phyloP scores from a whole-genome alignment of 2,329 filamentous ascomycete species.

The Clonostachys chloroleuca region DNA sequence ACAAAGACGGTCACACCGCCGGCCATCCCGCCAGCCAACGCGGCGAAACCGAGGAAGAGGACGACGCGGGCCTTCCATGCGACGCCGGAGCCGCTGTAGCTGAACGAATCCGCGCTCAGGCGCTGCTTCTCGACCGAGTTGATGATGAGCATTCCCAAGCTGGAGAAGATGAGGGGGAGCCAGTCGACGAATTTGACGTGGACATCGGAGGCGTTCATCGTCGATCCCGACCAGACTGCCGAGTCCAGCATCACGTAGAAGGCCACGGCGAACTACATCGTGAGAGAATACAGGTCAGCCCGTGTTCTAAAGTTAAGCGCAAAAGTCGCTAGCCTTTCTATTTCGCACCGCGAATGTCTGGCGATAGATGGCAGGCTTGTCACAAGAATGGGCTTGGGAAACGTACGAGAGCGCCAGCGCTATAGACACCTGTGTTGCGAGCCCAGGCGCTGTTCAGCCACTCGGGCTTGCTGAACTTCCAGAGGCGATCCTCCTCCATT shows the following conservation, averaged over 20 bases:
- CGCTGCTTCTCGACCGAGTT: slow-evolving; percentile 66
- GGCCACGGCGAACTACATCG: slow-evolving; percentile 57
- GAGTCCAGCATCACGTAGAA: slow-evolving; percentile 67
- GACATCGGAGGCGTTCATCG: slow-evolving; percentile 51
- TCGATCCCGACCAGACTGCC: slow-evolving; percentile 61
- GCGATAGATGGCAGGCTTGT: no score
- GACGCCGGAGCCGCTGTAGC: slow-evolving; percentile 57
- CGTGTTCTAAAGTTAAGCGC: neutral
- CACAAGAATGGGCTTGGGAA: neutral
- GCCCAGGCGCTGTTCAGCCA: slow-evolving; percentile 63
- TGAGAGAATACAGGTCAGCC: neutral
- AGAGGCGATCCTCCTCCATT: slow-evolving; percentile 63
- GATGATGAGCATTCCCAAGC: slow-evolving; percentile 67
- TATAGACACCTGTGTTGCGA: slow-evolving; percentile 60
- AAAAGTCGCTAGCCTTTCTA: no score
- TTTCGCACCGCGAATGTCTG: no score
- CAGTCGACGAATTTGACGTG: slow-evolving; percentile 67
- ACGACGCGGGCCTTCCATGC: slow-evolving; percentile 67
- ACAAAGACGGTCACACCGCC: slow-evolving; percentile 66
- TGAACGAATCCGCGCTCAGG: slow-evolving; percentile 58
- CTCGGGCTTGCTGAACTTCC: slow-evolving; percentile 62
- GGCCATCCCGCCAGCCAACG: slow-evolving; percentile 63
- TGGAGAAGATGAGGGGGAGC: slow-evolving; percentile 64
- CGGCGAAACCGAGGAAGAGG: slow-evolving; percentile 62
- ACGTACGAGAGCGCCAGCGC: slow-evolving; percentile 57